Evolutionary conservation across 23 red algal genomes (phyloP).

Genomic region (Agarophyton chilense): DNA sequence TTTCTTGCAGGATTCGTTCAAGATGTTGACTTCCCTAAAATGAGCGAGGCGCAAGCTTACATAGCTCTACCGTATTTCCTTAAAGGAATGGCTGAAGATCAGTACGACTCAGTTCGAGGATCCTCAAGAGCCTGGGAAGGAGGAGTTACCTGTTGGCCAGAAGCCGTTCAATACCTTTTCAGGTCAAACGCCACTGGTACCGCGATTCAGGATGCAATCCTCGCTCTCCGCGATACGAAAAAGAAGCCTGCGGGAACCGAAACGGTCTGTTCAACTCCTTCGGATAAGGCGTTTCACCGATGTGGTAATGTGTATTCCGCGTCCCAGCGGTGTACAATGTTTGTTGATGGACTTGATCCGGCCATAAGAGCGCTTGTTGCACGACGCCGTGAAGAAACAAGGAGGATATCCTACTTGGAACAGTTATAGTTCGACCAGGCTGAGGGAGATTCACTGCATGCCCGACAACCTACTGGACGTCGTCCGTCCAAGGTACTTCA

Average conservation of each 20-base stretch:
- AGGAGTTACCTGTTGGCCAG: conserved; percentile 41
- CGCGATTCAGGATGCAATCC: not conserved
- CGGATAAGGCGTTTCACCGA: conserved; percentile 10
- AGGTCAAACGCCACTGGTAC: not conserved
- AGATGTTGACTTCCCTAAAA: not conserved
- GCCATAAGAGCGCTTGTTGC: not conserved
- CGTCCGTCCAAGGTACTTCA: not conserved
- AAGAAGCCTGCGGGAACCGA: conserved; percentile 32
- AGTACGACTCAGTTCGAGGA: not conserved
- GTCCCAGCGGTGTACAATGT: not conserved
- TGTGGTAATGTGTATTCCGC: conserved; percentile 35
- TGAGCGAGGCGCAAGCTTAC: conserved; percentile 15
- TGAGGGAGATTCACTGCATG: conserved; percentile 9
- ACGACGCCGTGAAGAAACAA: not conserved
- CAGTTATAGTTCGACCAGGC: not conserved
- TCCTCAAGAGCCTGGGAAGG: conserved; percentile 8
- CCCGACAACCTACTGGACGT: not conserved
- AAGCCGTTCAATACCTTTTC: conserved; percentile 46
- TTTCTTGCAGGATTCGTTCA: not conserved
- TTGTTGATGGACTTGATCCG: conserved; percentile 29
- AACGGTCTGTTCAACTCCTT: conserved; percentile 1
- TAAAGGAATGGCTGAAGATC: not conserved
- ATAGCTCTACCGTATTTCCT: conserved; percentile 1
- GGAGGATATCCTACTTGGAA: not conserved
- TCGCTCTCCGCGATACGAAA: not conserved